Percentiles rank a stretch among this genome's conserved stretches.
Evolutionary conservation across 1,284 basidiomycete genomes (phyloP).

Genomic region (Tilletia indica): DNA sequence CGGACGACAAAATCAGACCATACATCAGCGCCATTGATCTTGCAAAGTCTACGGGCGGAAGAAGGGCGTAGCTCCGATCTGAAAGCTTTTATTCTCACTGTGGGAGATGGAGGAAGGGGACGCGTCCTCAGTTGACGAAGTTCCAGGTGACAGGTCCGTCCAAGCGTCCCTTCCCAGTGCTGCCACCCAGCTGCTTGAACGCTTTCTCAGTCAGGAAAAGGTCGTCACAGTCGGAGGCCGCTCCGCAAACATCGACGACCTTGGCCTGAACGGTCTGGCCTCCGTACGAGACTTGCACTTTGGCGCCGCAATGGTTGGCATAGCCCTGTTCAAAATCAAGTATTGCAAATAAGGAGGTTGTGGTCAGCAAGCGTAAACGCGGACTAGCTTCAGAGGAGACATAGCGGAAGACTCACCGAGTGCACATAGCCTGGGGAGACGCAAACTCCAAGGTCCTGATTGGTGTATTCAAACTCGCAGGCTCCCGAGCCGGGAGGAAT

Average conservation of each 20-base stretch:
- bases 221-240: neutral
- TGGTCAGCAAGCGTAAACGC: neutral
- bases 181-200: neutral
- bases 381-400: neutral
- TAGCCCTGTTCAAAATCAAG: neutral
- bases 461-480: no score
- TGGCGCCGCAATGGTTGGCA: neutral
- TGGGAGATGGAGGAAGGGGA: no score
- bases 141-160: neutral
- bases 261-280: neutral
- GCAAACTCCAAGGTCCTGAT: neutral
- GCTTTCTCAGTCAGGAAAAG: neutral
- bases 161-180: neutral
- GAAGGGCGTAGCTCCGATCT: no score
- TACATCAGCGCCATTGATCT: no score
- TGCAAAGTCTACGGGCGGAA: no score
- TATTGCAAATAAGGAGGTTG: neutral
- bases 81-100: no score
- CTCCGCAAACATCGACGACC: slow-evolving; percentile 8
- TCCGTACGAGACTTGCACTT: neutral
- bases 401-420: neutral
- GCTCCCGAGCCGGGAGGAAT: no score
- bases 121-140: neutral
- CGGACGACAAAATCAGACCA: no score
- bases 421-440: neutral